These are phyloP conservation scores for Entelexis sorbosivorans DNA, from an alignment of 1,139 yeast species.

Conservation along the genomic window DNA sequence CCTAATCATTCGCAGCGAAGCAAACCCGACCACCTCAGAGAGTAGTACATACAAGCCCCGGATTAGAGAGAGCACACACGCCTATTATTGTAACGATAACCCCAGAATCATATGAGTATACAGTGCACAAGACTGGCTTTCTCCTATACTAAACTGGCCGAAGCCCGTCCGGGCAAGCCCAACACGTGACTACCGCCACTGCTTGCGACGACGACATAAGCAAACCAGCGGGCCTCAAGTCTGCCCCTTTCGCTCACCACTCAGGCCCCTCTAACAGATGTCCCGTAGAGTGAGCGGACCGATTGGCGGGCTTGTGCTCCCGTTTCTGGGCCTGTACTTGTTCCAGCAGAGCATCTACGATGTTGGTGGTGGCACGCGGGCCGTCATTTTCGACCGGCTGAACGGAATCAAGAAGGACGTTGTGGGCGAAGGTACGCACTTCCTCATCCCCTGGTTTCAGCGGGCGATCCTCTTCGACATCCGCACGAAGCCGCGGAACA, in stretches of 20 bases:
- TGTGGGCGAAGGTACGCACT: slow-evolving; percentile 94
- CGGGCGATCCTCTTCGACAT: slow-evolving; percentile 84
- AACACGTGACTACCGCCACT: slow-evolving; percentile 3
- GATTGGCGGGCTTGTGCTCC: slow-evolving; percentile 24
- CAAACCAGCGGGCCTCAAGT: neutral
- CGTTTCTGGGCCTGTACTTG: slow-evolving; percentile 22
- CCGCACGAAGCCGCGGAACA: slow-evolving; percentile 82
- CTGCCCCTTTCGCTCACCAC: neutral
- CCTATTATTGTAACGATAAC: too few relatives aligned
- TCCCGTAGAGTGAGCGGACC: slow-evolving; percentile 16
- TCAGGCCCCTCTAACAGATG: slow-evolving; percentile 5
- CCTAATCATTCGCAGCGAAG: too few relatives aligned
- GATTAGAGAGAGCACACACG: too few relatives aligned
- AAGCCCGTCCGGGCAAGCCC: too few relatives aligned
- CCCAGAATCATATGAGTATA: too few relatives aligned
- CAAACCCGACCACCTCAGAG: too few relatives aligned
- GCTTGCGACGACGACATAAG: slow-evolving; percentile 5
- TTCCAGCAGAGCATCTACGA: slow-evolving; percentile 43
- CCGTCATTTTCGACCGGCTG: slow-evolving; percentile 87
- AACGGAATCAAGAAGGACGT: slow-evolving; percentile 79
- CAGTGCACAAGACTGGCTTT: too few relatives aligned
- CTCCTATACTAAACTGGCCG: too few relatives aligned
- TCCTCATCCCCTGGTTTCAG: slow-evolving; percentile 91
- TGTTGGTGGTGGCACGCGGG: slow-evolving; percentile 91
- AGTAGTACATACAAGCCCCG: too few relatives aligned